Conservation (phyloP, 73 alveolate genomes). For the Tetrahymena borealis region DNA sequence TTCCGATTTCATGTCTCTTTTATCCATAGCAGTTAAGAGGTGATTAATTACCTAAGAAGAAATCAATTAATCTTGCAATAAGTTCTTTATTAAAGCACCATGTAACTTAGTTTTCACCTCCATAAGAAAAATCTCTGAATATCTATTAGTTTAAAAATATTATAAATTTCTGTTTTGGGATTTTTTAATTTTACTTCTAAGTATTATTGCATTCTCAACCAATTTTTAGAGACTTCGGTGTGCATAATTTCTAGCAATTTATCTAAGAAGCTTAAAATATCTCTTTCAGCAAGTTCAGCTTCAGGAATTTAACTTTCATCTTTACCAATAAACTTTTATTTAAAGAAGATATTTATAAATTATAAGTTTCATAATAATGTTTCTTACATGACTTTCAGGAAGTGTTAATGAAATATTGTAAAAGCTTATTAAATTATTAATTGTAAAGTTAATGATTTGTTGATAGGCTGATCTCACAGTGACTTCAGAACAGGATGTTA, state of each 20-base stretch:
- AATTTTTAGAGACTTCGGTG: neutral
- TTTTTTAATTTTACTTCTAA: neutral
- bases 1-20: neutral
- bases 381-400: neutral
- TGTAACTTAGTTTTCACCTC: neutral
- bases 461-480: neutral
- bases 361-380: neutral
- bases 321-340: neutral
- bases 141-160: neutral
- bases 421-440: neutral
- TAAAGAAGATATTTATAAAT: neutral
- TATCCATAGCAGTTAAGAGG: neutral
- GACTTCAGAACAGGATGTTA: neutral
- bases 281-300: neutral
- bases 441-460: neutral
- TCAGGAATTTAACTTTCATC: neutral
- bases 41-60: neutral
- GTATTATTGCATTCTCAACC: neutral
- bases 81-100: neutral
- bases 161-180: neutral
- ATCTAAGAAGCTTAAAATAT: neutral
- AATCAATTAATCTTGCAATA: neutral
- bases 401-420: neutral
- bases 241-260: neutral
- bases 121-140: neutral